These are phyloP conservation scores for Cercophora newfieldiana DNA, from an alignment of 495 filamentous ascomycete species.

Conservation along the genomic window DNA sequence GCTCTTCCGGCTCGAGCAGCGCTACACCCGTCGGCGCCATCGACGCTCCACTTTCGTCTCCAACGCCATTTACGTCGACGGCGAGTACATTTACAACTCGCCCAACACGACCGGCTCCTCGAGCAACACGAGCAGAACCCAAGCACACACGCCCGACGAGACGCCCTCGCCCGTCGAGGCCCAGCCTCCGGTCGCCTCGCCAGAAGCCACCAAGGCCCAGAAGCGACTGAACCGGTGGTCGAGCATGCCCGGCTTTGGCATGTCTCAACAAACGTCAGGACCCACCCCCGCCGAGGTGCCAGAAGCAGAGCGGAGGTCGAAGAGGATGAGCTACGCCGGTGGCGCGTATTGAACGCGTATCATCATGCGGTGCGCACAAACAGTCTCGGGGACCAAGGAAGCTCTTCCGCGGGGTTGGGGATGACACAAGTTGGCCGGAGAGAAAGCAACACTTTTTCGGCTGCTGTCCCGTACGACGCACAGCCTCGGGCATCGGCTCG, in stretches of 20 bases:
- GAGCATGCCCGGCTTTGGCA: conserved; percentile 49
- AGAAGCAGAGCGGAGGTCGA: conserved; percentile 15
- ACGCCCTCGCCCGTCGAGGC: conserved; percentile 12
- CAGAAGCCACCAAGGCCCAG: conserved; percentile 18
- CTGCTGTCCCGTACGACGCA: neutral
- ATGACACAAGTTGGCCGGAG: neutral
- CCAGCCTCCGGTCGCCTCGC: neutral
- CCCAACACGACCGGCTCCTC: conserved; percentile 52
- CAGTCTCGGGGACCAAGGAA: neutral
- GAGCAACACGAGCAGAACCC: conserved; percentile 38
- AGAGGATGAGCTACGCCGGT: conserved; percentile 16
- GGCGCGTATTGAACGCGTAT: neutral
- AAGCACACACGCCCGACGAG: conserved; percentile 17
- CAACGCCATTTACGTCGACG: conserved; percentile 85
- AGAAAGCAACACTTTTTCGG: neutral
- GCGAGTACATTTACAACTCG: conserved; percentile 78
- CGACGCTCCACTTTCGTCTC: conserved; percentile 83
- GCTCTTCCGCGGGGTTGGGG: neutral
- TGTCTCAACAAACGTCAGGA: neutral
- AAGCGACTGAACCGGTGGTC: conserved; percentile 49
- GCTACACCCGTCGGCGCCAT: conserved; percentile 79
- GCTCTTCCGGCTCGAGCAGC: conserved; percentile 88
- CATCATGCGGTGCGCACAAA: neutral
- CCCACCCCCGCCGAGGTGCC: neutral
- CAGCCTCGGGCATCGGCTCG: neutral